A percentile compares a stretch with the other conserved stretches of the same genome.
phyloP scores from a whole-genome alignment of 2,329 filamentous ascomycete genomes.

The Penicillium griseofulvum region DNA sequence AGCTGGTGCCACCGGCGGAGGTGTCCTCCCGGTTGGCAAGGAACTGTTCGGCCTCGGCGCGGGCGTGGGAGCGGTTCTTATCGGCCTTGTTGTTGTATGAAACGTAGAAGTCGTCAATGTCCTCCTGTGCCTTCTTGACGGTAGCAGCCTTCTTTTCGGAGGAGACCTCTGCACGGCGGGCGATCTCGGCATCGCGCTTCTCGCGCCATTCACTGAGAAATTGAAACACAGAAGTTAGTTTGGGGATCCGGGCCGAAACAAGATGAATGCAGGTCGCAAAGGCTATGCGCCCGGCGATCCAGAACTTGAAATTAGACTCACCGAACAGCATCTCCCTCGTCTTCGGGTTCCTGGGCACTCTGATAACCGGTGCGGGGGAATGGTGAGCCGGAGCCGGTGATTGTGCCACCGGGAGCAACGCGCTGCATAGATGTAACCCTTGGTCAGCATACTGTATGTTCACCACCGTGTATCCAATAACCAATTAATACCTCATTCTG shows the following conservation, averaged over 20 bases:
- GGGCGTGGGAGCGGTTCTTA: constrained; percentile 83
- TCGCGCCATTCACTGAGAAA: constrained; percentile 74
- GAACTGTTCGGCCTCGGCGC: constrained; percentile 91
- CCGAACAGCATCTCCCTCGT: constrained; percentile 84
- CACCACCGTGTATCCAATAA: not conserved
- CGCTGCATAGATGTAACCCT: constrained; percentile 47
- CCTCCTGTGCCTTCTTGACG: constrained; percentile 82
- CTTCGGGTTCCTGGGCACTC: constrained; percentile 61
- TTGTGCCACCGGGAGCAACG: constrained; percentile 71
- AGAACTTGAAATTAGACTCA: constrained; percentile 25
- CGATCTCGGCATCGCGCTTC: constrained; percentile 76
- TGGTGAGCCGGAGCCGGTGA: constrained; percentile 67
- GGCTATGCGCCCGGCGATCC: constrained; percentile 8
- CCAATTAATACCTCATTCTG: constrained; percentile 63
- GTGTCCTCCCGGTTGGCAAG: constrained; percentile 86
- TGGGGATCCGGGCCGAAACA: not conserved
- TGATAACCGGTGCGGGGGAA: constrained; percentile 54
- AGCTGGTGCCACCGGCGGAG: constrained; percentile 90
- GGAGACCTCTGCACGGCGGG: constrained; percentile 81
- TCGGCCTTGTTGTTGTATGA: constrained; percentile 99
- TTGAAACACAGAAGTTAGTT: constrained; percentile 11
- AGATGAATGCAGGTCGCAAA: not conserved
- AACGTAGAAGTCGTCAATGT: constrained; percentile 98
- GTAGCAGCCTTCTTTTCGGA: constrained; percentile 79
- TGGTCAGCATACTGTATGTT: constrained; percentile 16